Percentiles rank a stretch among this genome's conserved stretches.
Conservation (phyloP, 202 grass and related monocot species). For the Eragrostis tef region DNA sequence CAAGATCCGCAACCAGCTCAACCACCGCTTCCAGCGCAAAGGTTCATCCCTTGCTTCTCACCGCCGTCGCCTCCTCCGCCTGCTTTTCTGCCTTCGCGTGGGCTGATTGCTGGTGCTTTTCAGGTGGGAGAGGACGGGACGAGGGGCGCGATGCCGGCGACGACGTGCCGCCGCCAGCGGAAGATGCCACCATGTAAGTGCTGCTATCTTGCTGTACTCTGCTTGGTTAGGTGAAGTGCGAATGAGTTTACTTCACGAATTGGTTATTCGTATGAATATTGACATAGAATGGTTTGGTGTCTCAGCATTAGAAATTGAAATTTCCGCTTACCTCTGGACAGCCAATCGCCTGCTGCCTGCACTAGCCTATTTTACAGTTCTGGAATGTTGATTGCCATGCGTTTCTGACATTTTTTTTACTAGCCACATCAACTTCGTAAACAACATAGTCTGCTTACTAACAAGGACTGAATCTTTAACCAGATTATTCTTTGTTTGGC, state of each 20-base stretch:
- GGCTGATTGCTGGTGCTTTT: not conserved
- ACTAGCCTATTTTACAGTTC: not conserved
- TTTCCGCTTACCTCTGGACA: not conserved
- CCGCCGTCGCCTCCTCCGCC: not conserved
- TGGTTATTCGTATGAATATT: too few species aligned
- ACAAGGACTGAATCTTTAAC: not conserved
- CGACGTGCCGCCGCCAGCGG: constrained; percentile 6
- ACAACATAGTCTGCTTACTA: not conserved
- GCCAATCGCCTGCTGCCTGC: not conserved
- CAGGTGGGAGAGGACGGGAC: constrained; percentile 42
- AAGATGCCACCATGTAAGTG: constrained; percentile 32
- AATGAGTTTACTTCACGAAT: not conserved
- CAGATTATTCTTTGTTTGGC: not conserved
- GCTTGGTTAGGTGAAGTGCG: not conserved
- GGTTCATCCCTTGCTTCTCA: constrained; percentile 20
- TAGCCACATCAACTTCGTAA: not conserved
- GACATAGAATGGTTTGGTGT: not conserved
- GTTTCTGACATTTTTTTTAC: not conserved
- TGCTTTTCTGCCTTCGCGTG: not conserved
- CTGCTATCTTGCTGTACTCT: not conserved
- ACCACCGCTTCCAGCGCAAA: constrained; percentile 58
- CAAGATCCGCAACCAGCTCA: constrained; percentile 72
- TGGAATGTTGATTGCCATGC: not conserved
- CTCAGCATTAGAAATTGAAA: not conserved
- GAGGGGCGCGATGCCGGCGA: constrained; percentile 27